Base-by-base conservation (phyloP, 2,329 filamentous ascomycete genomes). In the Neonectria faginata region DNA sequence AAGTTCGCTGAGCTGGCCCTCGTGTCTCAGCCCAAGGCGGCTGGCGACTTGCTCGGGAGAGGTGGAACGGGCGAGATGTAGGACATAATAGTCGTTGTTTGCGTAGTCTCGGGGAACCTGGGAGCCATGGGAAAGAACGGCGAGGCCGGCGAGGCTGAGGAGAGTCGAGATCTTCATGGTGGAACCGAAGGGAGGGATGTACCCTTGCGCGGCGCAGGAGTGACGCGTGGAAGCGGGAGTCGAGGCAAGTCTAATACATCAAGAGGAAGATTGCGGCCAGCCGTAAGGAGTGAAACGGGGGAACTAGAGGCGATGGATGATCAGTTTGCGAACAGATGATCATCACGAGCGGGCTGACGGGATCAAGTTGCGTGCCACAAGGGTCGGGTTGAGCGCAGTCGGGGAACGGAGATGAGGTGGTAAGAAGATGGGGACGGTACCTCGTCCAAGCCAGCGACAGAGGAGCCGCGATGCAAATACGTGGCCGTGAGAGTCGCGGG, bases 81-180 rank as follows among this genome's bases (percentile, higher is more conserved):
- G 85, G 68, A 97, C 94, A 78, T 98, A 97, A 81, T 97, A 98
- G 79, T 99, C 95, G 79, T 94, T 89, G 42, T 87, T 85, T 54
- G 91, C 87, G 83, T 97, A 92, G 75, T 96, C 87, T 72, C 92
- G 91, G 67, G 85, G 82, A 54, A 84, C 82, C 48, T 88, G 78
- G 50, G 83, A 77, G 31, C 85, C 82, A 62, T 83, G 79, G 65
- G 83, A 79, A 74, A 85, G 74, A 64, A 79, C 79, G 65, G 85
- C 80, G 52, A 89, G 79, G 78, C 85, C 82, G 59, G 84, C 77
- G 54, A 88, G 80, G 77, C 85, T 82, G 62, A 91, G 74, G 57
- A 88, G 71, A 65, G 86, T 82, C 65, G 80, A 75, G 67, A 83
- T 70, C 79, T 83, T 88, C 86, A 88, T 88, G 60, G 65, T 65